phyloP scores from a whole-genome alignment of 192 early-diverging fungal genomes.

The Podila epigama region DNA sequence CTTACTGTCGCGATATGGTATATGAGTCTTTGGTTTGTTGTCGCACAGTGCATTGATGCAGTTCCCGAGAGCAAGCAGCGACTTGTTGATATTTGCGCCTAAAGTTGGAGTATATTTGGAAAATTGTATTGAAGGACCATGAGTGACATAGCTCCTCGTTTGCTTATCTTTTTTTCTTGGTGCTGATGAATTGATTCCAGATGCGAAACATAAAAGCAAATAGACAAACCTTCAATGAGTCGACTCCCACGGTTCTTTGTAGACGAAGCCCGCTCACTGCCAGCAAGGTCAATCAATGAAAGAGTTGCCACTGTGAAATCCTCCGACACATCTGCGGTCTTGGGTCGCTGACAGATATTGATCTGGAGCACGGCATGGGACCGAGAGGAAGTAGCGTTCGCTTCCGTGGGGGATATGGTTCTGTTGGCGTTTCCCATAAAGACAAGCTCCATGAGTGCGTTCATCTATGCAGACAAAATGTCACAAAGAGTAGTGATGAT shows the following conservation, averaged over 20 bases:
- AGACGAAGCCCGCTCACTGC: constrained; percentile 94
- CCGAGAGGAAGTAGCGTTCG: constrained; percentile 91
- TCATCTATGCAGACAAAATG: constrained; percentile 32
- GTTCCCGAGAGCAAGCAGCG: constrained; percentile 94
- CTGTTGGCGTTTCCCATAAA: constrained; percentile 70
- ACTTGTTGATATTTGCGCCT: constrained; percentile 96
- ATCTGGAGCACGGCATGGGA: constrained; percentile 85
- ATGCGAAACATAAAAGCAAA: no score
- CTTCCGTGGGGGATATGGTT: constrained; percentile 86
- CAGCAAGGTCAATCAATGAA: constrained; percentile 95
- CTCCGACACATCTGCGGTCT: constrained; percentile 41
- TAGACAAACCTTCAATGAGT: constrained; percentile 63
- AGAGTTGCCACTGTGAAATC: constrained; percentile 65
- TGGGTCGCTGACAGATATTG: constrained; percentile 33
- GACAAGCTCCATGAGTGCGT: constrained; percentile 77
- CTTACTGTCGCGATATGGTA: constrained; percentile 99
- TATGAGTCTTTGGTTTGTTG: constrained; percentile 69
- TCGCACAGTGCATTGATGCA: constrained; percentile 96
- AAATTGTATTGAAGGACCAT: no score
- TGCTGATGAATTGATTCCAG: no score
- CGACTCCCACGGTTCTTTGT: constrained; percentile 88
- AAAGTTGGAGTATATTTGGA: constrained; percentile 64
- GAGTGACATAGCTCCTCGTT: no score
- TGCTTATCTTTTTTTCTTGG: no score
- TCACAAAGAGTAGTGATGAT: not conserved